A percentile compares a stretch with the other conserved stretches of the same genome.
phyloP scores from a whole-genome alignment of 2,329 filamentous ascomycete genomes.

The Rosellinia necatrix region DNA sequence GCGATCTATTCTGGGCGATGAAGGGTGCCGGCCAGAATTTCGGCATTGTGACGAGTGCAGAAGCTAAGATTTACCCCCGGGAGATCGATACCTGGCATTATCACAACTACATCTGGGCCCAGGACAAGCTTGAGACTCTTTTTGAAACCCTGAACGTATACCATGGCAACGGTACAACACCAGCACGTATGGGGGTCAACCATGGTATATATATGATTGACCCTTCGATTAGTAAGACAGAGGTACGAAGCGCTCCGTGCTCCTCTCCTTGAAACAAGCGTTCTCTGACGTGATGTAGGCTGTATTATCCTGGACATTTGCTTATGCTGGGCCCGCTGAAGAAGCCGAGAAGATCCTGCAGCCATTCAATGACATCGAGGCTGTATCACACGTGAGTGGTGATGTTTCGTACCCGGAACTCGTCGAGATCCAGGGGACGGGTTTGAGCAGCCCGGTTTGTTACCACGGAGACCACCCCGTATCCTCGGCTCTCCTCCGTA shows the following conservation, averaged over 20 bases:
- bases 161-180: background rate
- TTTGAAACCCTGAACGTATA: background rate
- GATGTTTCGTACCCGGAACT: slow-evolving; percentile 31
- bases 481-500: background rate
- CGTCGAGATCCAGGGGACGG: background rate
- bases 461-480: background rate
- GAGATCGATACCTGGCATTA: background rate
- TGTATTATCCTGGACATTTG: slow-evolving; percentile 31
- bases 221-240: background rate
- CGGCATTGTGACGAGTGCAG: slow-evolving; percentile 22
- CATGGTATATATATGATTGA: background rate
- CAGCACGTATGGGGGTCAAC: background rate
- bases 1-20: slow-evolving; percentile 25
- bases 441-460: background rate
- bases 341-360: slow-evolving; percentile 30
- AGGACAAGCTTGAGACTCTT: slow-evolving; percentile 4
- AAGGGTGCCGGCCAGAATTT: slow-evolving; percentile 18
- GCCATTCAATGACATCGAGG: slow-evolving; percentile 32
- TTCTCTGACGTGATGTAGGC: background rate
- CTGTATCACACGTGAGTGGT: slow-evolving; percentile 9
- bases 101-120: slow-evolving; percentile 3
- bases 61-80: slow-evolving; percentile 17
- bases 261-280: background rate
- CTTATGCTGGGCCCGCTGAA: slow-evolving; percentile 29
- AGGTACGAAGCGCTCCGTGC: background rate